phyloP scores from a whole-genome alignment of 2,329 filamentous ascomycete species.

The Hypocreales sp. region DNA sequence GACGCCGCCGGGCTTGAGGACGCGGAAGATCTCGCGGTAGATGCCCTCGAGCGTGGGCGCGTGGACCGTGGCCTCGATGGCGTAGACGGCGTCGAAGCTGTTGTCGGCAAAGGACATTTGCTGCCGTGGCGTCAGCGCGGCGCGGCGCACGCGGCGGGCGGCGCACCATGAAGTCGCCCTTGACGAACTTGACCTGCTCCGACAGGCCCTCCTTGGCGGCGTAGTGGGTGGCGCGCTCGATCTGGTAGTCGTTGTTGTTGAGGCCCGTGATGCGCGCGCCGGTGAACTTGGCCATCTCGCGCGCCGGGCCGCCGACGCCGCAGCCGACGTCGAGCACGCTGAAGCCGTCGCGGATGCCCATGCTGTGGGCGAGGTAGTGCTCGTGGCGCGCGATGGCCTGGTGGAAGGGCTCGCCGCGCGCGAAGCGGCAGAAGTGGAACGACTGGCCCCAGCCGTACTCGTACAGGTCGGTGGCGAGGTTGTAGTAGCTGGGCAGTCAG shows the following conservation, averaged over 20 bases:
- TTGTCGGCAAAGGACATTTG: conserved; percentile 89
- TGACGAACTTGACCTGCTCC: conserved; percentile 70
- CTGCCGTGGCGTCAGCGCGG: neutral
- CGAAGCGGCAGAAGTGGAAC: conserved; percentile 96
- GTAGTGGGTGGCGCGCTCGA: conserved; percentile 79
- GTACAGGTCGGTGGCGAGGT: conserved; percentile 89
- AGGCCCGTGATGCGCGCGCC: conserved; percentile 78
- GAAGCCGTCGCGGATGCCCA: conserved; percentile 74
- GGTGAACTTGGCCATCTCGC: conserved; percentile 93
- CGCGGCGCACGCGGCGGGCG: neutral
- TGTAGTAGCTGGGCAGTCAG: conserved; percentile 59
- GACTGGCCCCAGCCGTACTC: conserved; percentile 94
- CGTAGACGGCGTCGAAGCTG: conserved; percentile 87
- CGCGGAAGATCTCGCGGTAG: conserved; percentile 87
- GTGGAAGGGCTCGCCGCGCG: conserved; percentile 69
- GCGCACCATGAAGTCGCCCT: conserved; percentile 85
- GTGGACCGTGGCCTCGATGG: conserved; percentile 93
- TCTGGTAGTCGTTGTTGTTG: conserved; percentile 99
- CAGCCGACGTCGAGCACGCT: conserved; percentile 92
- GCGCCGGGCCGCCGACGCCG: conserved; percentile 86
- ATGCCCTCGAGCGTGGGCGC: conserved; percentile 82
- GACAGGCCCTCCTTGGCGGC: conserved; percentile 67
- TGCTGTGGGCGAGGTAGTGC: conserved; percentile 88
- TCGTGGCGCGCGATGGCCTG: conserved; percentile 93
- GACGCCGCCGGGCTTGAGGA: conserved; percentile 86